Conservation (phyloP, 2,329 filamentous ascomycete genomes). For the Raffaelea albimanens region DNA sequence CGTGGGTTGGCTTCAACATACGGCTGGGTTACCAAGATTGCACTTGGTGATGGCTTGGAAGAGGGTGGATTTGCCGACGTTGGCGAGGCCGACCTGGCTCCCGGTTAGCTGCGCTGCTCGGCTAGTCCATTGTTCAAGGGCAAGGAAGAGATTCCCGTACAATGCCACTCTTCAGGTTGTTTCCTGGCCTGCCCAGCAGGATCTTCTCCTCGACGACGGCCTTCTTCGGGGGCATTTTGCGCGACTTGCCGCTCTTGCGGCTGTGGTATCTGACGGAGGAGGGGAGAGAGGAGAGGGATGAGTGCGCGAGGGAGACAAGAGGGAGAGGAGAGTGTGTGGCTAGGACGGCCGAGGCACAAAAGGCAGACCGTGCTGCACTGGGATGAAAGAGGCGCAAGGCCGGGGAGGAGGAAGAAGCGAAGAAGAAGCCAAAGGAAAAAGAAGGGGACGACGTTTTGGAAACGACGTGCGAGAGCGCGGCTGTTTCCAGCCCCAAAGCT, state of each 20-base stretch:
- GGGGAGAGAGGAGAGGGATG: conserved; percentile 32
- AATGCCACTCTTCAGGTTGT: conserved; percentile 99
- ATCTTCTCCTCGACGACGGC: conserved; percentile 86
- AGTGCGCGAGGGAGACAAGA: conserved; percentile 5
- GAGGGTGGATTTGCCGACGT: conserved; percentile 97
- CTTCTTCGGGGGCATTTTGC: conserved; percentile 93
- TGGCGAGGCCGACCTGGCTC: conserved; percentile 83
- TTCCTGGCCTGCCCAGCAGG: conserved; percentile 88
- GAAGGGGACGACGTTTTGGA: conserved; percentile 31
- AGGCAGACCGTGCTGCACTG: not conserved
- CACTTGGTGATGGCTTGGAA: conserved; percentile 99
- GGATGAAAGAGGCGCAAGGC: conserved; percentile 27
- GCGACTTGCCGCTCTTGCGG: conserved; percentile 42
- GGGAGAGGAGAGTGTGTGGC: conserved; percentile 29
- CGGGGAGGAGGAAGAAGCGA: conserved; percentile 44
- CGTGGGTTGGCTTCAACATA: conserved; percentile 26
- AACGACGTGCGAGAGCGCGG: conserved; percentile 3
- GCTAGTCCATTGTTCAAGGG: too few relatives aligned
- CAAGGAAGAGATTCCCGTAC: conserved; percentile 34
- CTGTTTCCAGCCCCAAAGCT: conserved; percentile 9
- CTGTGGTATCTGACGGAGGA: conserved; percentile 18
- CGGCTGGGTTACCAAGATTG: conserved; percentile 91
- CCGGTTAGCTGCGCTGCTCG: not conserved
- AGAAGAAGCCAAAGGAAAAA: conserved; percentile 13
- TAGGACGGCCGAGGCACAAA: conserved; percentile 2